A percentile compares a stretch with the other conserved stretches of the same genome.
These are phyloP conservation scores for Ceriops tagal DNA, from an alignment of 345 rosid genomes.

Conservation along the genomic window DNA sequence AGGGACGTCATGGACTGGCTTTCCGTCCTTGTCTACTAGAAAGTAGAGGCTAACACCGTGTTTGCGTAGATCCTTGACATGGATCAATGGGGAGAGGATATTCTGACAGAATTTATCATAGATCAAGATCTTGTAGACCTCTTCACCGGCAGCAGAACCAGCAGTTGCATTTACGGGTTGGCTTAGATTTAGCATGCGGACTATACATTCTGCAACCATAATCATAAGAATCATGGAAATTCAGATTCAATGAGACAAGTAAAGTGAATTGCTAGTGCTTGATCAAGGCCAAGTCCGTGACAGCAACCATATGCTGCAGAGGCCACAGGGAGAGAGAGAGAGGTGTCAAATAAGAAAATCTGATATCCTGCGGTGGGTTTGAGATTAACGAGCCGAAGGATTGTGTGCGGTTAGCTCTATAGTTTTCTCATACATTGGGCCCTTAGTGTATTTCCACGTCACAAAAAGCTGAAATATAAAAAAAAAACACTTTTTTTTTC, in stretches of 20 bases:
- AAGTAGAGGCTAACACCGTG: conserved; percentile 92
- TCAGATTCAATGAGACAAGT: too few relatives aligned
- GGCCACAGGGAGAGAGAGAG: too few relatives aligned
- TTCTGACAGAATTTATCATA: conserved; percentile 83
- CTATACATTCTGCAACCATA: conserved; percentile 63
- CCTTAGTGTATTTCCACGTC: neutral
- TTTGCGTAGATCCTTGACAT: conserved; percentile 94
- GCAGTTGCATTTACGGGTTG: conserved; percentile 72
- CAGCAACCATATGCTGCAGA: too few relatives aligned
- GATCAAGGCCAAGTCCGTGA: too few relatives aligned
- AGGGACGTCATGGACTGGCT: conserved; percentile 80
- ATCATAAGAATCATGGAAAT: conserved; percentile 9
- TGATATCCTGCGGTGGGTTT: neutral
- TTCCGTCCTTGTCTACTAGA: conserved; percentile 82
- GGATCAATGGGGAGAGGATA: conserved; percentile 86
- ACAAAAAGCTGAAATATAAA: neutral
- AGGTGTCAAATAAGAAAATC: too few relatives aligned
- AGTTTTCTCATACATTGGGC: neutral
- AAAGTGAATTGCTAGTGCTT: too few relatives aligned
- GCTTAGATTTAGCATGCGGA: conserved; percentile 91
- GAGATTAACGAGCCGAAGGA: neutral
- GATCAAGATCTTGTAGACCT: conserved; percentile 94
- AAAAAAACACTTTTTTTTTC: too few relatives aligned
- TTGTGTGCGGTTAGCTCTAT: neutral
- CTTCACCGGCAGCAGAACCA: conserved; percentile 74